Percentiles rank a stretch among this genome's conserved stretches.
Evolutionary conservation across 192 early-diverging fungal species (phyloP).

Genomic region (Umbelopsis isabellina): DNA sequence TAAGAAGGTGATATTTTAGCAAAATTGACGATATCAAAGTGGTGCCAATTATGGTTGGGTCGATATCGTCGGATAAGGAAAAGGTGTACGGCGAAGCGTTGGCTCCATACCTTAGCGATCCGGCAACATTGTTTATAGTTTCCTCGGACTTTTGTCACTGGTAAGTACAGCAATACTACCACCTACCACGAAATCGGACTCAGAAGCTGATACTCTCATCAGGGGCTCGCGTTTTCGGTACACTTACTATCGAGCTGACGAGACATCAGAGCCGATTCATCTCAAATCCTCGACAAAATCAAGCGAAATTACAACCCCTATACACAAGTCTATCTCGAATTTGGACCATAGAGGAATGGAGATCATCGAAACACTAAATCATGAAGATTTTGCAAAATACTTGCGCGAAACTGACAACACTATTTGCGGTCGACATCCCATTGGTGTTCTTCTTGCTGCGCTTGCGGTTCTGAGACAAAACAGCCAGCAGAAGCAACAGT

Average conservation of each 20-base stretch:
- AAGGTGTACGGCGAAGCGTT: constrained; percentile 71
- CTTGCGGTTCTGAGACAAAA: constrained; percentile 43
- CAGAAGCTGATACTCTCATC: neutral
- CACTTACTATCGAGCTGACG: constrained; percentile 60
- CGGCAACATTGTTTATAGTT: constrained; percentile 84
- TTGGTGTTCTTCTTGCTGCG: constrained; percentile 80
- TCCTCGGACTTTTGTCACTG: constrained; percentile 99
- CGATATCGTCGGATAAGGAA: constrained; percentile 63
- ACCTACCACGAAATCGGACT: neutral
- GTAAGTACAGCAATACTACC: constrained; percentile 35
- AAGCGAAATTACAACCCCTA: constrained; percentile 46
- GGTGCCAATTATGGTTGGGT: constrained; percentile 91
- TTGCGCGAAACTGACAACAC: constrained; percentile 83
- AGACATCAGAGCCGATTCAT: constrained; percentile 11
- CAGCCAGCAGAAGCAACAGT: constrained; percentile 29
- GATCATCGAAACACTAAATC: constrained; percentile 66
- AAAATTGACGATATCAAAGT: constrained; percentile 64
- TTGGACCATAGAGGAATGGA: constrained; percentile 87
- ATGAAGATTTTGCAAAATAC: constrained; percentile 69
- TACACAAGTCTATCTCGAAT: constrained; percentile 76
- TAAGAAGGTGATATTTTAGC: constrained; percentile 23
- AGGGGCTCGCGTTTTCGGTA: constrained; percentile 86
- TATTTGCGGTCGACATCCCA: constrained; percentile 93
- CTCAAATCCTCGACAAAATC: constrained; percentile 19
- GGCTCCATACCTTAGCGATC: constrained; percentile 70